These are phyloP conservation scores for Salix caprea DNA, from an alignment of 345 rosid species.

Conservation along the genomic window DNA sequence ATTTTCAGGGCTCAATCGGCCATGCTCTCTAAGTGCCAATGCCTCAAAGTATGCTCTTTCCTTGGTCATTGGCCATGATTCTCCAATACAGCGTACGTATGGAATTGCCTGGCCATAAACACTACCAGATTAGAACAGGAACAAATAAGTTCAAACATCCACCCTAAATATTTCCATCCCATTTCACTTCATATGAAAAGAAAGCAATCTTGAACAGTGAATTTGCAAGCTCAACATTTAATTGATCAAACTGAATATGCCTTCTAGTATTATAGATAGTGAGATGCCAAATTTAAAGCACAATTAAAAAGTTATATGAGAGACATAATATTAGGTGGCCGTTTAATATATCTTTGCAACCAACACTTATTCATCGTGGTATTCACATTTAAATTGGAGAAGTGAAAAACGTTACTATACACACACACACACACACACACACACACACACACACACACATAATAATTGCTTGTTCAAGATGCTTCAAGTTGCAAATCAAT, in stretches of 20 bases:
- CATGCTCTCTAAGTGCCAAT: constrained; percentile 57
- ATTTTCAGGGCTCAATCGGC: constrained; percentile 58
- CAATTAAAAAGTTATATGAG: background rate
- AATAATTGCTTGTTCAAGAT: background rate
- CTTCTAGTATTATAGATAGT: background rate
- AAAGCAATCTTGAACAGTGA: background rate
- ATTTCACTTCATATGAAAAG: background rate
- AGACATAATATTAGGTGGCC: background rate
- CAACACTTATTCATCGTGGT: background rate
- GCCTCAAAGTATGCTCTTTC: constrained; percentile 90
- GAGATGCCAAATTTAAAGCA: background rate
- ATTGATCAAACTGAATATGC: background rate
- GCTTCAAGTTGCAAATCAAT: background rate
- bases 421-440: no score
- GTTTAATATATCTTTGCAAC: background rate
- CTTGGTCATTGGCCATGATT: constrained; percentile 95
- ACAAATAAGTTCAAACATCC: background rate
- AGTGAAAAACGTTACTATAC: background rate
- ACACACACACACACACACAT: no score
- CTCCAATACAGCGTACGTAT: constrained; percentile 84
- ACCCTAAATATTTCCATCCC: background rate
- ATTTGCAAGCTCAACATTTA: background rate
- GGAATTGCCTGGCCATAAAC: constrained; percentile 70
- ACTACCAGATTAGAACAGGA: background rate
- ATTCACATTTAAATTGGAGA: background rate